Percentiles rank a stretch among this genome's conserved stretches.
These are phyloP conservation scores for Aspergillus jensenii DNA, from an alignment of 2,329 filamentous ascomycete genomes.

Conservation along the genomic window DNA sequence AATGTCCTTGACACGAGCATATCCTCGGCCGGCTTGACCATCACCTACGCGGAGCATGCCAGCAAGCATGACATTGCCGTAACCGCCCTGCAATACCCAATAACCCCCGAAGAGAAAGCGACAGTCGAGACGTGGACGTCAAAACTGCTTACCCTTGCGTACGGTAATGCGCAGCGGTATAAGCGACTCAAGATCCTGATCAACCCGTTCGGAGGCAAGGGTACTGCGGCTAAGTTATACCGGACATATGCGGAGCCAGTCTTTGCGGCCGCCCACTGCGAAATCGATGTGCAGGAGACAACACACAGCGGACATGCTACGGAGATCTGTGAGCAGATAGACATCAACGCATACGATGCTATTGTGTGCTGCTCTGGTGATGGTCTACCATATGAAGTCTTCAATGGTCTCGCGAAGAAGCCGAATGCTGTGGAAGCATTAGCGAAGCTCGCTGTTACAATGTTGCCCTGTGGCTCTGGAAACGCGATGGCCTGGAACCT, in stretches of 20 bases:
- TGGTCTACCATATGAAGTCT: conserved; percentile 87
- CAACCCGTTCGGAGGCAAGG: conserved; percentile 88
- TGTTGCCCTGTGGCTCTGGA: conserved; percentile 88
- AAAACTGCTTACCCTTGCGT: conserved; percentile 67
- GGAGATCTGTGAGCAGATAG: conserved; percentile 71
- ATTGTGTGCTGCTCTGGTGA: conserved; percentile 90
- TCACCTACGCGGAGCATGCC: conserved; percentile 68
- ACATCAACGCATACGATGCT: conserved; percentile 79
- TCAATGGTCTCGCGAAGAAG: conserved; percentile 83
- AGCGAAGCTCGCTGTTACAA: conserved; percentile 73
- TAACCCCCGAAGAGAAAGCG: conserved; percentile 53
- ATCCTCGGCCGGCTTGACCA: conserved; percentile 59
- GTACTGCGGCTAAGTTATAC: conserved; percentile 72
- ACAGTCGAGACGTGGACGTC: conserved; percentile 62
- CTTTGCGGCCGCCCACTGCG: conserved; percentile 76
- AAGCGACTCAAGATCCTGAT: conserved; percentile 85
- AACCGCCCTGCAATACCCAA: conserved; percentile 60
- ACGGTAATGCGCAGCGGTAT: conserved; percentile 64
- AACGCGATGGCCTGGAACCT: conserved; percentile 93
- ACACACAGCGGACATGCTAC: conserved; percentile 72
- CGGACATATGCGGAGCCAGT: conserved; percentile 74
- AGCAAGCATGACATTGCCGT: conserved; percentile 62
- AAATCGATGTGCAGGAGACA: conserved; percentile 72
- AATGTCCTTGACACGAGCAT: conserved; percentile 81
- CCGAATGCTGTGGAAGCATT: conserved; percentile 73